Percentiles rank a stretch among this genome's conserved stretches.
Conservation (phyloP, 352 stramenopile genomes). For the Phytophthora tubulina region DNA sequence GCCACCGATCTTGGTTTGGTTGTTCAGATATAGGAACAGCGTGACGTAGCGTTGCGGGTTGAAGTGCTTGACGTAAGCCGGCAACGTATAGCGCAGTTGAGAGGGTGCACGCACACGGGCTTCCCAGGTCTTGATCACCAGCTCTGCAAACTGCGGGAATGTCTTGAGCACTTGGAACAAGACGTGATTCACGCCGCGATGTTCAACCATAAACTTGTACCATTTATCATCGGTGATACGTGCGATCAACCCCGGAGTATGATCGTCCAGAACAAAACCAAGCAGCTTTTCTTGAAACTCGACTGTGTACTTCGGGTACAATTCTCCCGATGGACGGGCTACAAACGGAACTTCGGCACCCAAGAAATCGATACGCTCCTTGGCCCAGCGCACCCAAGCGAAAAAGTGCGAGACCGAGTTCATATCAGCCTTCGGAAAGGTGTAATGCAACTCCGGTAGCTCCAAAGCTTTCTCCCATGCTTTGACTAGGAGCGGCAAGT, state of each 20-base stretch:
- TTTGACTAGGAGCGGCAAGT: constrained; percentile 66
- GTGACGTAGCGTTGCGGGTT: constrained; percentile 96
- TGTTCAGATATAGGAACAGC: constrained; percentile 97
- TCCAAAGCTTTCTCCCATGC: constrained; percentile 70
- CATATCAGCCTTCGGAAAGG: constrained; percentile 62
- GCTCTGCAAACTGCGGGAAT: constrained; percentile 65
- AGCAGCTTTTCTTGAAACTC: constrained; percentile 68
- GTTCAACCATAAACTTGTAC: constrained; percentile 76
- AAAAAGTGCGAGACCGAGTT: constrained; percentile 83
- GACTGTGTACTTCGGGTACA: constrained; percentile 77
- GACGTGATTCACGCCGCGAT: constrained; percentile 65
- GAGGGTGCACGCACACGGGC: constrained; percentile 38
- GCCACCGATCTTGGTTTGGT: constrained; percentile 94
- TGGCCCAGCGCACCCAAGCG: constrained; percentile 84
- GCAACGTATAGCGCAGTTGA: constrained; percentile 66
- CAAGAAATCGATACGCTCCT: constrained; percentile 76
- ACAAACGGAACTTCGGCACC: constrained; percentile 51
- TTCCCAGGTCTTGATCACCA: constrained; percentile 82
- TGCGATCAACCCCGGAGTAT: constrained; percentile 54
- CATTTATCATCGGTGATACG: constrained; percentile 72
- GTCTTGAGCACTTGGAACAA: constrained; percentile 68
- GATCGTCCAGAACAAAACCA: constrained; percentile 68
- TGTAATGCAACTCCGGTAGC: constrained; percentile 64
- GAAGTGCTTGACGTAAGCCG: constrained; percentile 77
- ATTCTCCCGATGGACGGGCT: constrained; percentile 49